A percentile compares a stretch with the other conserved stretches of the same genome.
Evolutionary conservation across 345 rosid species (phyloP).

Genomic region (Hypericum androsaemum): DNA sequence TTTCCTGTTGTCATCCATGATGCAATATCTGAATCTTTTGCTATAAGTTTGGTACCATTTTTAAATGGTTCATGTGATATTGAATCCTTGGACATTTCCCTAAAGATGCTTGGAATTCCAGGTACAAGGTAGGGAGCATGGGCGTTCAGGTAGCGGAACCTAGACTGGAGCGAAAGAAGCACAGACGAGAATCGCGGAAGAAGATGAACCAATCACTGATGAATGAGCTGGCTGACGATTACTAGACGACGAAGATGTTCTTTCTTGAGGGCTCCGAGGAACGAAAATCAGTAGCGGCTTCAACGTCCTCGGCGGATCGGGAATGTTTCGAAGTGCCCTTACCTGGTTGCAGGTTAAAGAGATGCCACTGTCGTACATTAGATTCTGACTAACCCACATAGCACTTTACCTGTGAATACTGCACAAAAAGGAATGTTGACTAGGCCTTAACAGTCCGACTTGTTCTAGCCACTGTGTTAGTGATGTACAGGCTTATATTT

Average conservation of each 20-base stretch:
- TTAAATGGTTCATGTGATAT: neutral
- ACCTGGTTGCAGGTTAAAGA: neutral
- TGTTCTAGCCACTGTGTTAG: too few relatives aligned
- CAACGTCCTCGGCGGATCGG: neutral
- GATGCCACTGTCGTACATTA: neutral
- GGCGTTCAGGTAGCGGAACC: conserved; percentile 85
- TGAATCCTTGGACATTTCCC: neutral
- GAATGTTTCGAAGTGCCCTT: neutral
- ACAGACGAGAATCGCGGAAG: conserved; percentile 72
- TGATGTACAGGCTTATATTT: too few relatives aligned
- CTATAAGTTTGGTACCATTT: neutral
- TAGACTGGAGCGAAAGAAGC: conserved; percentile 65
- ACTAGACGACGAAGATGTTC: conserved; percentile 47
- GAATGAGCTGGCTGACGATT: conserved; percentile 49
- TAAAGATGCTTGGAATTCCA: conserved; percentile 15
- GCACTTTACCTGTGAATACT: too few relatives aligned
- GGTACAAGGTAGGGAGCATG: conserved; percentile 70
- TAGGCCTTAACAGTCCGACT: too few relatives aligned
- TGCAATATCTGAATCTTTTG: too few relatives aligned
- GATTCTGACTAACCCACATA: too few relatives aligned
- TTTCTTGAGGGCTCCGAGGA: conserved; percentile 35
- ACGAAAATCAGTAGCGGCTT: conserved; percentile 27
- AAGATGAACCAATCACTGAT: conserved; percentile 57
- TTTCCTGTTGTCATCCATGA: too few relatives aligned
- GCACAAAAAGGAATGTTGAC: too few relatives aligned